Evolutionary conservation across 768 basidiomycete genomes (phyloP), one percentile per base, ranked within the genome.

Genomic region (Rhodotorula babjevae): DNA sequence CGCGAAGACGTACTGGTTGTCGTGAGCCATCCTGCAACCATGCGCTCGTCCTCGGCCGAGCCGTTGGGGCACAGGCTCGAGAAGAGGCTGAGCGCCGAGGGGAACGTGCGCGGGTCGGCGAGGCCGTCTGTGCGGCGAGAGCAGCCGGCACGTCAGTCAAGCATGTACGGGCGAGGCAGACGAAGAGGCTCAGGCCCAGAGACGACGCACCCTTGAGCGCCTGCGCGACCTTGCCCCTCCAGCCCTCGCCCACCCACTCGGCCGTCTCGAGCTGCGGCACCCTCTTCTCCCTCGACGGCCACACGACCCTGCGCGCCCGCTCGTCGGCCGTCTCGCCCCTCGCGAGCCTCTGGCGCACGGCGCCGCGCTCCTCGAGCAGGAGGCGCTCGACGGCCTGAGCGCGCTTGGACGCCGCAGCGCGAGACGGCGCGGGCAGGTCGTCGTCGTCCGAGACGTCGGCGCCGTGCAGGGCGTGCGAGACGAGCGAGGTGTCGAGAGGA

Each of bases 141-240:
- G 4, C n/a, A 31, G 14, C 12, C 14, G 7, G 10, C 1, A 23
- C 10, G 50, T 15, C 40, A 61, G 65, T 15, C 3, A 4, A 1
- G 25, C 21, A 10, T 6, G 42, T 14, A 16, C 3, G 6, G 5
- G 21, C 19, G 25, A 3, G 15, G 11, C 1, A n/a, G 50, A 23
- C n/a, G 27, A 18, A 16, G 21, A 23, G n/a, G 6, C 25, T 7
- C 6, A 1, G 31, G 19, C 3, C 63, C 5, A 36, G 36, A 36
- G 57, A 60, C 65, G 57, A 60, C 65, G 31, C 23, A 67, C 71
- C 71, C 58, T 60, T 63, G 36, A 72, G 50, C 33, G 47, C 56
- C 31, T 42, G 7, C 23, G 71, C 65, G 5, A 72, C 46, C 25
- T 23, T 0, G 0, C 71, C 71, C 25, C 44, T n/a, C 71, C 71